Evolutionary conservation across 306 rosid genomes (phyloP), one percentile per base, ranked within the genome.

Genomic region (Casuarina equisetifolia): DNA sequence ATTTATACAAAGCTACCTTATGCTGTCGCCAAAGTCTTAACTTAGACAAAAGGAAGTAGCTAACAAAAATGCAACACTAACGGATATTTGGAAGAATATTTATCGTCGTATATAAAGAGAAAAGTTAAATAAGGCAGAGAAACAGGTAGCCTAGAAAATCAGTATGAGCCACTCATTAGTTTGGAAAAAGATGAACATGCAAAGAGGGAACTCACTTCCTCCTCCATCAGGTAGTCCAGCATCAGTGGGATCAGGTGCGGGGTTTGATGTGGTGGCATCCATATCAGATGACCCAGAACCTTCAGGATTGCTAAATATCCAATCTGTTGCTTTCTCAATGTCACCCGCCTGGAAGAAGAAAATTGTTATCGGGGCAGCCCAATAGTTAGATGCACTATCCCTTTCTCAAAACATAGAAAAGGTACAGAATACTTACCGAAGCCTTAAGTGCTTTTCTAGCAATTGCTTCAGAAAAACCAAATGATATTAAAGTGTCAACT

Each of bases 271-370:
- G 43, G 98, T 73, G 61, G 90, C 90, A 70, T 92, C 94, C 89
- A 85, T 85, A 76, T 84, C 79, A 67, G 86, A 74, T 38, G 96
- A 79, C 59, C 67, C 85, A 48, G 93, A 91, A 69, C 89, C 93
- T 66, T 87, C 89, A 6, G 96, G 98, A 86, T 90, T 91, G 91
- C 58, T 91, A 80, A 96, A 92, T 78, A 96, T 96, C 99, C 97
- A 96, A 84, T 96, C 99, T 4, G 99, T 92, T 19, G 99, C 99
- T 86, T 90, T 96, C 89, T 91, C 99, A 77, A 96, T 90, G 85
- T 96, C 96, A 79, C 91, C 94, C 52, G 91, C 94, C 99, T 96
- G 69, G 73, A 85, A 62, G 32, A 25, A 57, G 32, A 70, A 42
- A 62, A 13, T 12, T 20, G 16, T n/a, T 2, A 25, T 3, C 8